A percentile compares a stretch with the other conserved stretches of the same genome.
Evolutionary conservation across 176 grass and related monocot species (phyloP).

Genomic region (Secale cereale): DNA sequence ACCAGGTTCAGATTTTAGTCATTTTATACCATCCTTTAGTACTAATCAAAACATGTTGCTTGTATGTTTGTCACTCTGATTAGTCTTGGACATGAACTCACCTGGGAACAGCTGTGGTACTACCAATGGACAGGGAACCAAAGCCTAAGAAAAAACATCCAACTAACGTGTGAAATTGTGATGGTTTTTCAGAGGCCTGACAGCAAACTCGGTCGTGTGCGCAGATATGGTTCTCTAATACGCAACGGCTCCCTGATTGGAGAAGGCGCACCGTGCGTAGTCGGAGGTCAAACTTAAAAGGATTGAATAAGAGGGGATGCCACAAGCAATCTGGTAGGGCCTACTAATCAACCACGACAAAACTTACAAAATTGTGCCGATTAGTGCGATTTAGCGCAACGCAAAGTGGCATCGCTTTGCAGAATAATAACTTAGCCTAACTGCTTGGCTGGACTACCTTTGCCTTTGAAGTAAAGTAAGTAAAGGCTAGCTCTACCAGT

Average conservation of each 20-base stretch:
- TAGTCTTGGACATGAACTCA: no score
- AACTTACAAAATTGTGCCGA: background rate
- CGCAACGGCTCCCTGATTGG: conserved; percentile 21
- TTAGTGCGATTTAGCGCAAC: conserved; percentile 31
- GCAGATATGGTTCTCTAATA: conserved; percentile 39
- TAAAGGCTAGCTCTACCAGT: background rate
- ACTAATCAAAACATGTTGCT: background rate
- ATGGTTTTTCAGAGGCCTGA: background rate
- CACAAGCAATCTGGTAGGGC: conserved; percentile 22
- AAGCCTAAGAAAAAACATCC: background rate
- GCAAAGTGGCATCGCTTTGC: background rate
- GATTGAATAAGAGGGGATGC: background rate
- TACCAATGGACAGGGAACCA: background rate
- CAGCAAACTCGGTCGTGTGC: background rate
- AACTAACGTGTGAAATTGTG: conserved; percentile 15
- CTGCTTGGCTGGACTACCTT: background rate
- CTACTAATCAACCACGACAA: conserved; percentile 8
- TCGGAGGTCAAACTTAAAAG: conserved; percentile 16
- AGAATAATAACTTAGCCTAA: background rate
- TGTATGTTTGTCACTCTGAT: background rate
- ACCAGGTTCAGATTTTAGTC: background rate
- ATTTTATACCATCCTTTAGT: background rate
- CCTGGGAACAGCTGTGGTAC: background rate
- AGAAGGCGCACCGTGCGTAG: background rate
- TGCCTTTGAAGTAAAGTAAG: background rate